Conservation (phyloP, 2,329 filamentous ascomycete species). For the Leptographium lundbergii region DNA sequence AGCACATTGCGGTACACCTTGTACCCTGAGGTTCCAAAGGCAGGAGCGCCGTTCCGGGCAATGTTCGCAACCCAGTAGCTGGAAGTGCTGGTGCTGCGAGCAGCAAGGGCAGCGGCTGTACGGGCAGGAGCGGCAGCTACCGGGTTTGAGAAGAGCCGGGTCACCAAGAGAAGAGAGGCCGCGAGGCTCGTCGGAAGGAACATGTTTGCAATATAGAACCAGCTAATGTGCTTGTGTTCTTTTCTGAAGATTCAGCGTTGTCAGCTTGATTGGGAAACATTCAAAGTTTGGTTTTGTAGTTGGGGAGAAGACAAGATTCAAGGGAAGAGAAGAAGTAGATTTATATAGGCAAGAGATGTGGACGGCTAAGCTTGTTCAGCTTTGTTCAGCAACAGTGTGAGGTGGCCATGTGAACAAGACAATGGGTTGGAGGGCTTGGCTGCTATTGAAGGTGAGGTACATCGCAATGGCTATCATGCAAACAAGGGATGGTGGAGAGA, state of each 20-base stretch:
- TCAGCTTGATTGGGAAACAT: not conserved
- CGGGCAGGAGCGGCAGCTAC: conserved; percentile 8
- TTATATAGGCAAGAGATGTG: not conserved
- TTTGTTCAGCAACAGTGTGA: not conserved
- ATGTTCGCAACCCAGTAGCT: conserved; percentile 64
- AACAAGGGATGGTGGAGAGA: not conserved
- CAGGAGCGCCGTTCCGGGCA: conserved; percentile 52
- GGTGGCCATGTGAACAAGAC: not conserved
- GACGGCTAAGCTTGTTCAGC: not conserved
- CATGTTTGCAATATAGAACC: conserved; percentile 26
- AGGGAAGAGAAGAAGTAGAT: not conserved
- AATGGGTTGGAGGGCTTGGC: not conserved
- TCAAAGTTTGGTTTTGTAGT: no score
- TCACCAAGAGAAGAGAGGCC: conserved; percentile 22
- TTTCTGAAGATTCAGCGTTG: not conserved
- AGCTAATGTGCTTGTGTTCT: conserved; percentile 6
- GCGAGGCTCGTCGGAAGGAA: conserved; percentile 30
- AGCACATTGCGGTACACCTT: conserved; percentile 66
- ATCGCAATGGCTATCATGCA: not conserved
- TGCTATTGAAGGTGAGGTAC: not conserved
- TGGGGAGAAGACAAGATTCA: not conserved
- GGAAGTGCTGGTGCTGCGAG: not conserved
- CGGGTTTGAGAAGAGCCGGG: conserved; percentile 4
- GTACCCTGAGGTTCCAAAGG: conserved; percentile 50
- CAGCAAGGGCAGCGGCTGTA: conserved; percentile 4